Conservation (phyloP, 2,329 filamentous ascomycete species). For the Bipolaris bicolor region DNA sequence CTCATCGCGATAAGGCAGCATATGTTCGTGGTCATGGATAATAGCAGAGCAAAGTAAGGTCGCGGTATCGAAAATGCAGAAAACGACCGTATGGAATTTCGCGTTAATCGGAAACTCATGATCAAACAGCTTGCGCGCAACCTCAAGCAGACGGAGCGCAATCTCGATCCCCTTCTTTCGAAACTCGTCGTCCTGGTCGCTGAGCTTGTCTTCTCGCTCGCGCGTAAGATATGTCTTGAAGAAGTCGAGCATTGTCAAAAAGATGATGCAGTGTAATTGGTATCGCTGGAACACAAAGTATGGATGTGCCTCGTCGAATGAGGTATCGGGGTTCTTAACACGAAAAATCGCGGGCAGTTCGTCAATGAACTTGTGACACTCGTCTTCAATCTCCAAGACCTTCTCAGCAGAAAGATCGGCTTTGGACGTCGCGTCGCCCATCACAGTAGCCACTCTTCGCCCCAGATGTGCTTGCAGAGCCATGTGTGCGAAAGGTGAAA, state of each 20-base stretch:
- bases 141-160: constrained; percentile 52
- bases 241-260: constrained; percentile 56
- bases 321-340: constrained; percentile 51
- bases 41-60: constrained; percentile 60
- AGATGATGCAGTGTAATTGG: constrained; percentile 54
- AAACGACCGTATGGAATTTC: constrained; percentile 59
- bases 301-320: constrained; percentile 50
- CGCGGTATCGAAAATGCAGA: constrained; percentile 60
- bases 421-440: constrained; percentile 27
- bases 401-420: constrained; percentile 28
- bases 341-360: constrained; percentile 53
- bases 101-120: constrained; percentile 55
- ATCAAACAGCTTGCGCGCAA: constrained; percentile 53
- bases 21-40: constrained; percentile 56
- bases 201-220: constrained; percentile 33
- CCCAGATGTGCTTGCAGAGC: constrained; percentile 51
- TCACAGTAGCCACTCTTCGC: constrained; percentile 33
- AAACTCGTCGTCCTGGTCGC: constrained; percentile 47
- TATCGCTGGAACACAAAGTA: constrained; percentile 57
- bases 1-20: constrained; percentile 51
- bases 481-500: constrained; percentile 55
- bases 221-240: constrained; percentile 56
- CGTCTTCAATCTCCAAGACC: constrained; percentile 38
- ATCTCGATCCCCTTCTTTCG: constrained; percentile 54
- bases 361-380: constrained; percentile 53